Evolutionary conservation across 192 early-diverging fungal genomes (phyloP).

Genomic region (Hyaloraphidium curvatum): DNA sequence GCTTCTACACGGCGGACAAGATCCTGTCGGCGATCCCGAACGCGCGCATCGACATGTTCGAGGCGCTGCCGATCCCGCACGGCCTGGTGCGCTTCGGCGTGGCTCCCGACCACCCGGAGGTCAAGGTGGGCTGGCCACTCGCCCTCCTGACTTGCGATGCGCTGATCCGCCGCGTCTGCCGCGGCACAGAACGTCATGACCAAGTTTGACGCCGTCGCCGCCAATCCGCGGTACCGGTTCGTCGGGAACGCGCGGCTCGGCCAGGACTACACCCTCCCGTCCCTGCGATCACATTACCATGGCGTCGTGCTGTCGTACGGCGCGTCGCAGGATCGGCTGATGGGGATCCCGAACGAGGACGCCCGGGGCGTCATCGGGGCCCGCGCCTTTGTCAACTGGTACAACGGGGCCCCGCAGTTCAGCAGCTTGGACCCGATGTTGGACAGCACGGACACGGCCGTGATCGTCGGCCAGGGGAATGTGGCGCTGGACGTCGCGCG

Average conservation of each 20-base stretch:
- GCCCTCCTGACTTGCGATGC: background rate
- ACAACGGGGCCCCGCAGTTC: conserved; percentile 69
- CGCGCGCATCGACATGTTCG: conserved; percentile 60
- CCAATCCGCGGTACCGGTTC: conserved; percentile 46
- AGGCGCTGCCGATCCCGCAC: conserved; percentile 63
- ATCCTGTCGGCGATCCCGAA: conserved; percentile 39
- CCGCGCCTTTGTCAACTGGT: conserved; percentile 81
- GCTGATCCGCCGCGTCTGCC: background rate
- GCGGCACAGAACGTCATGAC: conserved; percentile 51
- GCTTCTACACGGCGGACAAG: conserved; percentile 75
- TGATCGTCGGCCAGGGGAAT: conserved; percentile 84
- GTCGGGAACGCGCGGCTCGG: conserved; percentile 65
- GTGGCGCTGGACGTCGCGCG: conserved; percentile 84
- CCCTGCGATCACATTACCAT: conserved; percentile 41
- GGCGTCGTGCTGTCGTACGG: conserved; percentile 74
- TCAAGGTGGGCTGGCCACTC: conserved; percentile 41
- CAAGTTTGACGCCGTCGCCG: conserved; percentile 64
- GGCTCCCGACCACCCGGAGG: conserved; percentile 91
- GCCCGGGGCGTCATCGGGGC: conserved; percentile 46
- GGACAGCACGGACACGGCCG: conserved; percentile 41
- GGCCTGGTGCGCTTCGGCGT: conserved; percentile 87
- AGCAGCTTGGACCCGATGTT: conserved; percentile 41
- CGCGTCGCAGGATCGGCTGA: conserved; percentile 43
- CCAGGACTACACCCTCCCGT: conserved; percentile 19
- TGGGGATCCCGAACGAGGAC: conserved; percentile 53